Evolutionary conservation across 495 filamentous ascomycete species (phyloP).

Genomic region (Evernia prunastri): DNA sequence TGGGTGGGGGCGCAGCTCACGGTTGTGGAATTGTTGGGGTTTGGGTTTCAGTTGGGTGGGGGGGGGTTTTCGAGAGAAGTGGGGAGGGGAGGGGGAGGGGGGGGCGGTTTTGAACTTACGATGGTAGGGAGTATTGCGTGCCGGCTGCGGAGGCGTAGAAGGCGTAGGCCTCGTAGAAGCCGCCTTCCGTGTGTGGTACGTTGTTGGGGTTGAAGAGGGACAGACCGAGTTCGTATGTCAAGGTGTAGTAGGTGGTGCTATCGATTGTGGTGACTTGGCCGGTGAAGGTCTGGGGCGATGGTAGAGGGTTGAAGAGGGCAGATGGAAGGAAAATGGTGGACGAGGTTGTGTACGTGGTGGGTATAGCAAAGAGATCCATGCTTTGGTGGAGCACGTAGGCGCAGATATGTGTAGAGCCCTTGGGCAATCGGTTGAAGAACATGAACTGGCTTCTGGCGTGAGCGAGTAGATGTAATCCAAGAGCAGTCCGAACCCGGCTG

Average conservation of each 20-base stretch:
- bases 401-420: background rate
- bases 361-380: background rate
- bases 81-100: background rate
- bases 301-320: background rate
- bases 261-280: background rate
- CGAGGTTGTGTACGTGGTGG: background rate
- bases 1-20: background rate
- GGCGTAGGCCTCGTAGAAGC: background rate
- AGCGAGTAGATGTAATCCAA: background rate
- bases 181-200: background rate
- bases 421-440: background rate
- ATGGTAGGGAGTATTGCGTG: background rate
- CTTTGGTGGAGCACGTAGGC: background rate
- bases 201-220: background rate
- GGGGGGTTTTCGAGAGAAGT: background rate
- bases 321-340: background rate
- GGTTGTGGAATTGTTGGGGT: no score
- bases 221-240: background rate
- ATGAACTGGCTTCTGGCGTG: background rate
- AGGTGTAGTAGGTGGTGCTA: slow-evolving; percentile 2
- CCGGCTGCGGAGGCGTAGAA: background rate
- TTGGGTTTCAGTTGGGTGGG: no score
- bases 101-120: background rate
- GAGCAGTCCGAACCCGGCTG: background rate
- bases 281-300: background rate